phyloP scores from a whole-genome alignment of 2,329 filamentous ascomycete genomes.

The Macrophomina tecta region DNA sequence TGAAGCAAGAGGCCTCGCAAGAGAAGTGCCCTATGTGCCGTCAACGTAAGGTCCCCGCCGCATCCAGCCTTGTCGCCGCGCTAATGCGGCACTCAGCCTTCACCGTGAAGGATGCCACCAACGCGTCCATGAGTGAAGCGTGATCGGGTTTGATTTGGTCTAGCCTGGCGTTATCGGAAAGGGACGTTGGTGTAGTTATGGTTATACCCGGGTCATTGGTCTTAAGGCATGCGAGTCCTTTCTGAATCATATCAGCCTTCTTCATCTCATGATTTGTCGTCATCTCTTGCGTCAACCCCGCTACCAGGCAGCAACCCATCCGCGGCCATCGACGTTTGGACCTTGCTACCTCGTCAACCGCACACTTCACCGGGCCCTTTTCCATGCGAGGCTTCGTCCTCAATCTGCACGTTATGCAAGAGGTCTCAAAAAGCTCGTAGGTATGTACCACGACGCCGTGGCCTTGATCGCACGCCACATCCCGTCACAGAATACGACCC shows the following conservation, averaged over 20 bases:
- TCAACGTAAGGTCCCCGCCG: conserved; percentile 69
- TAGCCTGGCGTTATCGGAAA: conserved; percentile 15
- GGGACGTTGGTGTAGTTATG: conserved; percentile 7
- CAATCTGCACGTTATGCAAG: too few species aligned
- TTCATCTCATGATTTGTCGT: conserved; percentile 19
- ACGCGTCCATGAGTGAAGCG: conserved; percentile 25
- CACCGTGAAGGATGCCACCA: conserved; percentile 43
- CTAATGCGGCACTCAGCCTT: conserved; percentile 40
- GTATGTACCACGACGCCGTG: not conserved
- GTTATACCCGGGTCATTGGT: conserved; percentile 20
- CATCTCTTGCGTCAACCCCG: conserved; percentile 3
- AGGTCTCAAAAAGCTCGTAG: too few species aligned
- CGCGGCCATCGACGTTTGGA: not conserved
- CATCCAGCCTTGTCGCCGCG: not conserved
- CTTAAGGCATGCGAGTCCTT: conserved; percentile 9
- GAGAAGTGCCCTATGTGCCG: conserved; percentile 98
- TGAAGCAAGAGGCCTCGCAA: conserved; percentile 90
- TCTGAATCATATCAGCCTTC: conserved; percentile 17
- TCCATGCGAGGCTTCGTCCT: too few species aligned
- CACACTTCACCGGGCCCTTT: not conserved
- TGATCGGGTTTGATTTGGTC: not conserved
- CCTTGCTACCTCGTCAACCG: not conserved
- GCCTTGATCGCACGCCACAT: too few species aligned
- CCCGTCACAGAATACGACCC: too few species aligned
- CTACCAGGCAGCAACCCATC: conserved; percentile 7